A percentile compares a stretch with the other conserved stretches of the same genome.
These are phyloP conservation scores for Cyclostephanos invisitatus DNA, from an alignment of 108 stramenopile species.

Conservation along the genomic window DNA sequence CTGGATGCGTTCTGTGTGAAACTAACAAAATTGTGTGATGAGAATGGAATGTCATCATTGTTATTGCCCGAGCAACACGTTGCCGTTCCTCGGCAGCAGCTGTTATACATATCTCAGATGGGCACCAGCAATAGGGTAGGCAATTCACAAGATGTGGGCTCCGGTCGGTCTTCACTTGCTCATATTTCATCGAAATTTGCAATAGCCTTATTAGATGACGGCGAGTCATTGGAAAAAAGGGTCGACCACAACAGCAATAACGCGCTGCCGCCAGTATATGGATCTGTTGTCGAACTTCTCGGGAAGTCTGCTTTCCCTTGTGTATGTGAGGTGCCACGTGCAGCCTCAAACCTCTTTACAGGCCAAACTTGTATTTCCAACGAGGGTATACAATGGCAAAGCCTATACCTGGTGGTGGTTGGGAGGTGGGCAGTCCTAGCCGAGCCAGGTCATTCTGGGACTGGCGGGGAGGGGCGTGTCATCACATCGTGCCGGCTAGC, in stretches of 20 bases:
- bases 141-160: neutral
- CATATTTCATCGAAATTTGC: conserved; percentile 46
- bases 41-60: neutral
- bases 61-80: conserved; percentile 10
- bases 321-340: conserved; percentile 76
- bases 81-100: neutral
- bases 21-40: conserved; percentile 27
- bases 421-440: conserved; percentile 68
- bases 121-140: conserved; percentile 2
- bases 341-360: conserved; percentile 58
- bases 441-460: conserved; percentile 55
- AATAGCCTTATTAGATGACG: conserved; percentile 42
- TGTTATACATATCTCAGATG: conserved; percentile 18
- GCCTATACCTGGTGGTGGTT: conserved; percentile 79
- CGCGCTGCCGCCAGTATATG: conserved; percentile 35
- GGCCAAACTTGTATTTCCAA: conserved; percentile 70
- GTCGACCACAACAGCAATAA: neutral
- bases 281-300: conserved; percentile 63
- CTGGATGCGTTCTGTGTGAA: conserved; percentile 47
- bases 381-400: conserved; percentile 85
- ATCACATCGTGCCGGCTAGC: conserved; percentile 64
- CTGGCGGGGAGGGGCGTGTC: conserved; percentile 71
- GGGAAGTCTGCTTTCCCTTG: conserved; percentile 77
- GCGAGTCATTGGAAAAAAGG: conserved; percentile 21
- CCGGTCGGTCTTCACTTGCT: conserved; percentile 11